Base-by-base conservation (phyloP, 768 basidiomycete species). In the Leccinum broughii region DNA sequence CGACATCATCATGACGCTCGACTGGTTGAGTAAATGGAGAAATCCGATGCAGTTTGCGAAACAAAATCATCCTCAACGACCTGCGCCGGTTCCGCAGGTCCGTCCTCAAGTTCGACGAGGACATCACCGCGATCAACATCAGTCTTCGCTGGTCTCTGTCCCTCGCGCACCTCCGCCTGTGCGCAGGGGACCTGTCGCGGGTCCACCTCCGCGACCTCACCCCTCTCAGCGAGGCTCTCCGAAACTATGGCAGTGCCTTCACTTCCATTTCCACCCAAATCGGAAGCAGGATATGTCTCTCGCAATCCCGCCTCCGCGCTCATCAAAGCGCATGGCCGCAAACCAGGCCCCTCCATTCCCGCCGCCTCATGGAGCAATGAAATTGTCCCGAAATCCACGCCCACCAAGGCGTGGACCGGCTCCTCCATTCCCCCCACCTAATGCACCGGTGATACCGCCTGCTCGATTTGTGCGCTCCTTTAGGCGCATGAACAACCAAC, bases 21-120 rank as follows among this genome's bases (percentile, higher is more conserved):
- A 71, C 60, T 68, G 68, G 69, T 15, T 69, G 52, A 68, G 62
- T 55, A 70, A 68, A 49, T 66, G 73, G 52, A 64, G 66, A 58
- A 64, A 35, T 24, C 56, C 70, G 37, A 22, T 59, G 24, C 63
- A 59, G 30, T 66, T 71, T 44, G 26, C 61, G 41, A 60, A 64
- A 20, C 67, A 61, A 2, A 66, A 62, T 5, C 54, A 56, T 37
- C 62, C 54, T 28, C 55, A 62, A 59, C 68, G 66, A 15, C 62
- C 66, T 57, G 46, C 57, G 28, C 63, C 60, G 30, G 55, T 51
- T 50, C 60, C 58, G 30, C 71, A 64, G 55, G 61, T n/a, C 8
- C 58, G 65, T 41, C 61, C 64, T 44, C 69, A 59, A 37, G 35
- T 34, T 46, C 63, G 63, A 54, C 71, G 71, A 58, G 61, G 54